phyloP scores from a whole-genome alignment of 345 rosid species.

The Chamaenerion angustifolium region DNA sequence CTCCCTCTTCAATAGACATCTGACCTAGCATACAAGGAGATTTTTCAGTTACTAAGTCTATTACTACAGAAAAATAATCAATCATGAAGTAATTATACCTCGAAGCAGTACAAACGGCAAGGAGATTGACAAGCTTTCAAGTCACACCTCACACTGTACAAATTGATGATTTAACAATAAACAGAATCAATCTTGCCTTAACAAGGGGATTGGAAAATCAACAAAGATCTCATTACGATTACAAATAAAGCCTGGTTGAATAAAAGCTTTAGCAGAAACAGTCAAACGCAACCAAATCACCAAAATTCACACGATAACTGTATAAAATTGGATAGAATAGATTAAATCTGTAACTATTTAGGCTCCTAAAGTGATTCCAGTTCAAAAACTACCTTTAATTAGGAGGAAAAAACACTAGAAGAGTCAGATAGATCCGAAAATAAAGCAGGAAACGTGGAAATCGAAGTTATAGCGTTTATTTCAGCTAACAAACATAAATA shows the following conservation, averaged over 20 bases:
- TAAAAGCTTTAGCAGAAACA: not conserved
- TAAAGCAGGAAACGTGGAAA: conserved; percentile 18
- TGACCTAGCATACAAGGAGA: not conserved
- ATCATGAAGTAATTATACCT: conserved; percentile 3
- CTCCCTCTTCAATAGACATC: too few relatives aligned
- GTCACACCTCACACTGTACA: too few relatives aligned
- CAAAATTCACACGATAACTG: too few relatives aligned
- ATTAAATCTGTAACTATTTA: conserved; percentile 23
- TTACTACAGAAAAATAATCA: not conserved
- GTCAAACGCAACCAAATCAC: not conserved
- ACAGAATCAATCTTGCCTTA: too few relatives aligned
- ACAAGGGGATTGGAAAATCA: too few relatives aligned
- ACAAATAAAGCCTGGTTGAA: too few relatives aligned
- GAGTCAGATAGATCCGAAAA: conserved; percentile 47
- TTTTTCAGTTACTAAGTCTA: not conserved
- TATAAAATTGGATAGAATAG: conserved; percentile 9
- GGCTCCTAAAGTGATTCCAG: conserved; percentile 21
- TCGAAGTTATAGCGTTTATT: conserved; percentile 8
- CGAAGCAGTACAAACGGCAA: conserved; percentile 1
- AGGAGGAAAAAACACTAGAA: conserved; percentile 12
- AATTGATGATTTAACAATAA: too few relatives aligned
- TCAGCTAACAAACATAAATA: conserved; percentile 3
- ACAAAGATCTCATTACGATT: too few relatives aligned
- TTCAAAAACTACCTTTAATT: conserved; percentile 20
- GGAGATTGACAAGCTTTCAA: not conserved